Base-by-base conservation (phyloP, 192 early-diverging fungal species). In the Geranomyces michiganensis region DNA sequence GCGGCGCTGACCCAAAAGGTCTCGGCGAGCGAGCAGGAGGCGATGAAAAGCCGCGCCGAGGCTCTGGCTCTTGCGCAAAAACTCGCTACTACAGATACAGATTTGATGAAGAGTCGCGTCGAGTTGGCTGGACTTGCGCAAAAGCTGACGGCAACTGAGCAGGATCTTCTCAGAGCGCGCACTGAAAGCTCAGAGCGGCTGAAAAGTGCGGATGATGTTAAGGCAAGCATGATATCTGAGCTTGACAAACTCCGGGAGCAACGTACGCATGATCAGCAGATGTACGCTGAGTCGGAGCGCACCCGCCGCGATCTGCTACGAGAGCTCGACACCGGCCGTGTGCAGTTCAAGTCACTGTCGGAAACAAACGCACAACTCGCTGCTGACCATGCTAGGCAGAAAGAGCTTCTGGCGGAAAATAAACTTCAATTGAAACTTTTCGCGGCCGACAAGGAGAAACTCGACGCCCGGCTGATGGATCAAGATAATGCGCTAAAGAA, bases 1-100 rank as follows among this genome's bases (percentile, higher is more conserved):
- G 56, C 74, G 19, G 26, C 67, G 41, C 68, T 72, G 47, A 21
- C 22, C 6, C 75, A 80, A 41, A 53, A 73, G 41, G 19, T 65
- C 15, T 65, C 61, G 29, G 51, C n/a, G 12, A 47, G 67, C 14
- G 61, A 74, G 26, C 29, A 41, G 36, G 36, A 41, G 3, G 36
- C 36, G 36, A 41, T 3, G 3, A 41, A 41, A 41, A 41, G 5
- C 36, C 36, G 36, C 36, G 10, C 36, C 5, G 36, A 41, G 36
- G 36, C 36, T 41, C 10, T 41, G 10, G 10, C 36, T 10, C 36
- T 41, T 41, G 36, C 36, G 36, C 36, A 41, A 41, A 41, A 41
- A 41, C 36, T 41, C 36, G 36, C 36, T 41, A 41, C 3, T 41
- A 10, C 10, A 3, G 36, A 41, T 10, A 41, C 36, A 41, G 36